Conservation (phyloP, 176 grass and related monocot species). For the Ananas comosus region DNA sequence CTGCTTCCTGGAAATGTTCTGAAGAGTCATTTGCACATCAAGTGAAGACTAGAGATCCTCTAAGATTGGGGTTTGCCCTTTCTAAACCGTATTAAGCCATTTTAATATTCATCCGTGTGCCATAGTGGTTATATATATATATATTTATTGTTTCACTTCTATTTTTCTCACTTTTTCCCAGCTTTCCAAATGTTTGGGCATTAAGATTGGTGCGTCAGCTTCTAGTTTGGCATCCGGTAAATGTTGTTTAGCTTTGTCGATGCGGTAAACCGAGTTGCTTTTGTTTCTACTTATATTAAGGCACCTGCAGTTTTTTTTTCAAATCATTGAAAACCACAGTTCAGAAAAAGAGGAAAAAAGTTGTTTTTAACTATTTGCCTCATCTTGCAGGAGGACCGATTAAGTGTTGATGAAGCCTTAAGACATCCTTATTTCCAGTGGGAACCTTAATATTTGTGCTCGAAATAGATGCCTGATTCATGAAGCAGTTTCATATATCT, state of each 20-base stretch:
- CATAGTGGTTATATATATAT: neutral
- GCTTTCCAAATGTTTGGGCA: conserved; percentile 80
- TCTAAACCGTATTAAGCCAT: conserved; percentile 14
- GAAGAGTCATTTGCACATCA: conserved; percentile 90
- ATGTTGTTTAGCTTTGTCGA: neutral
- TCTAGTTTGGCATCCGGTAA: conserved; percentile 94
- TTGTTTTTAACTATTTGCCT: neutral
- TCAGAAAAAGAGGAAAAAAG: too few species aligned
- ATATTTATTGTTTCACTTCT: conserved; percentile 17
- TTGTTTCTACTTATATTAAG: neutral
- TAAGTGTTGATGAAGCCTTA: conserved; percentile 79
- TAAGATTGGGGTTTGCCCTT: conserved; percentile 58
- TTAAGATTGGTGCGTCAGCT: conserved; percentile 76
- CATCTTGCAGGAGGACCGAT: conserved; percentile 58
- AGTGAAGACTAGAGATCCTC: conserved; percentile 93
- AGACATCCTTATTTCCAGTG: conserved; percentile 83
- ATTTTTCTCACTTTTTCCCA: conserved; percentile 25
- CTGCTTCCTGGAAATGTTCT: conserved; percentile 96
- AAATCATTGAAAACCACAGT: too few species aligned
- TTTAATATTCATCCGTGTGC: neutral
- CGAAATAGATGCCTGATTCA: neutral
- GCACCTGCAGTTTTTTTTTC: neutral
- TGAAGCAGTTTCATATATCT: neutral
- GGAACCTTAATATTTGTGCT: neutral
- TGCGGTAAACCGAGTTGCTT: neutral